Percentiles rank a stretch among this genome's conserved stretches.
These are phyloP conservation scores for Ramaria sp. DNA, from an alignment of 768 basidiomycete species.

Conservation along the genomic window DNA sequence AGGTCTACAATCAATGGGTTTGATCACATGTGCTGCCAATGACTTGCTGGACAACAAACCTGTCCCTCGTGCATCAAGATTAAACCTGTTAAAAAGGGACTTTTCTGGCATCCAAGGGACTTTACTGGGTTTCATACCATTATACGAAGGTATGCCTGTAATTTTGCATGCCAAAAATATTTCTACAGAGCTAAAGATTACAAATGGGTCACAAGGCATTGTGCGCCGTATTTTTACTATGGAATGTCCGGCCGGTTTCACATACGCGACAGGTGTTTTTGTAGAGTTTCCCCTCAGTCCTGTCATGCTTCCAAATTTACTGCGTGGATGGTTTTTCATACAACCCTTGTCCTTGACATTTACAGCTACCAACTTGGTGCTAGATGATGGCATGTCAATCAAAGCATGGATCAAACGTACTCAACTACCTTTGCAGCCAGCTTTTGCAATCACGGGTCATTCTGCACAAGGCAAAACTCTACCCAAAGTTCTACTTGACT, in stretches of 20 bases:
- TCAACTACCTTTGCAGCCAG: neutral
- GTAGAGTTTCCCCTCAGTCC: slow-evolving; percentile 16
- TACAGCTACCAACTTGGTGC: neutral
- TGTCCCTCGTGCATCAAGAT: neutral
- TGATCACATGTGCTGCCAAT: slow-evolving; percentile 8
- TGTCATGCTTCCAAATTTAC: slow-evolving; percentile 1
- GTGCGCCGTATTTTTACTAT: neutral
- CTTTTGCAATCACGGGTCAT: neutral
- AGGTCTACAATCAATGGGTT: slow-evolving; percentile 10
- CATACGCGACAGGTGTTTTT: slow-evolving; percentile 2
- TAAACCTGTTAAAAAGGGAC: slow-evolving; percentile 10
- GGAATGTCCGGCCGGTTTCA: neutral
- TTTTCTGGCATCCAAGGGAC: slow-evolving; percentile 22
- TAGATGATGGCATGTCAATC: neutral
- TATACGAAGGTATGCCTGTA: slow-evolving; percentile 31
- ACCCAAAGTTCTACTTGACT: neutral
- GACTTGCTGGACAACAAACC: neutral
- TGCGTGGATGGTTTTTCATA: neutral
- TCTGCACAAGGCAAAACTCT: neutral
- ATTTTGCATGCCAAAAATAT: slow-evolving; percentile 20
- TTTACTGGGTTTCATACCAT: slow-evolving; percentile 21
- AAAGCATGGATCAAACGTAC: neutral
- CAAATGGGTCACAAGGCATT: slow-evolving; percentile 14
- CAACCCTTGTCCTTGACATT: neutral
- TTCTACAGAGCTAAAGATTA: slow-evolving; percentile 21